Evolutionary conservation across 805 yeast genomes (phyloP), one percentile per base, ranked within the genome.

Genomic region (Blastobotrys parvus): DNA sequence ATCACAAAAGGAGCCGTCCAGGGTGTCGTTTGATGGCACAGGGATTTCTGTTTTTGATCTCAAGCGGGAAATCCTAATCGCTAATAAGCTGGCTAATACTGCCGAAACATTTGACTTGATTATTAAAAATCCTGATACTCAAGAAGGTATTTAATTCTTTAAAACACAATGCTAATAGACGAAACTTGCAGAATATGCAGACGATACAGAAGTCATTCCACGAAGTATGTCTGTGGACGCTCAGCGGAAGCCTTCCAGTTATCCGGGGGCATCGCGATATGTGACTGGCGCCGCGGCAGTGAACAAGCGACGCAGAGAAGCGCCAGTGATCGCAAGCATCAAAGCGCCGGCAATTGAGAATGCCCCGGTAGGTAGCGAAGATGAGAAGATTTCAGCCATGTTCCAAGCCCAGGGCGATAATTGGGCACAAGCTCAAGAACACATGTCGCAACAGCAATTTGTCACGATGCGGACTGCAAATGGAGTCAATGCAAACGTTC

Each of bases 41-140:
- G 97, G 97, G 22, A 78, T 92, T 34, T 86, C 95, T 1, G 95
- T 89, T 1, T 92, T 90, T 64, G 99, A 92, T 58, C 67, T 92
- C 47, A 92, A 92, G 63, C 79, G 90, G 48, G 97, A 92, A 53
- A 87, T 92, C 41, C 82, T 92, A 35, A 62, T 72, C 16, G 85
- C 79, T 32, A 90, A 89, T 62, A 83, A 78, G 53, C 69, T 92
- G 13, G 87, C 89, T 4, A 80, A 79, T 46, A 94, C 95, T 1
- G 75, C 80, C 2, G 95, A 86, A 57, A 44, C 53, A 10, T 88
- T 89, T 55, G 92, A 86, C 58, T 65, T 92, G 32, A 64, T 75
- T 36, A 56, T 92, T 15, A 83, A 75, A 58, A 82, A 80, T 54
- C 80, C 82, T 3, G 88, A 82, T 52, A 77, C 82, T 2, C 64